Evolutionary conservation across 148 eudicot genomes (phyloP), one percentile per base, ranked within the genome.

Genomic region (Oxyria digyna): DNA sequence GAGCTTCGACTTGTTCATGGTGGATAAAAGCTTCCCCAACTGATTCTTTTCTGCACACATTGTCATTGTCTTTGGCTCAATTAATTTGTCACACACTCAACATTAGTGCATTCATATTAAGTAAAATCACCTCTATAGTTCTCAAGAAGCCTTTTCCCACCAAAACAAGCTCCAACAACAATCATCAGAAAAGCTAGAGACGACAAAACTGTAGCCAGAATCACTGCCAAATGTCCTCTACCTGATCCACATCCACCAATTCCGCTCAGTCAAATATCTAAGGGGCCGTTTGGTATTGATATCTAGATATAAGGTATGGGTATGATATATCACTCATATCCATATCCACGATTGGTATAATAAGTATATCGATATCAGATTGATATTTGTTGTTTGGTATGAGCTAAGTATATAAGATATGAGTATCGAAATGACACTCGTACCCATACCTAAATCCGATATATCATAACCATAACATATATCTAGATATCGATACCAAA

Each of bases 31-130:
- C 24, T 75, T 72, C 33, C 82, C 77, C 13, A 84, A 70, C 68
- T 76, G 74, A 74, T 78, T 81, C 75, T 67, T 81, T 69, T 80
- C 87, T 83, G 77, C 81, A 73, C 20, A 45, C 46, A 69, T 6
- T 4, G 1, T 18, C 3, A 52, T 35, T 14, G 8, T n/a, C n/a
- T 41, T 15, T 24, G 18, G 8, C 66, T 35, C 35, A 24, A 20
- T 21, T 1, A 4, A 37, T 5, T 1, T 40, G 13, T 32, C 50
- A 11, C 13, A n/a, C n/a, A n/a, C n/a, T n/a, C n/a, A n/a, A n/a
- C n/a, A 21, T 12, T 8, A 38, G 5, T 38, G 42, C 49, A 32
- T 13, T 23, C 5, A 8, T 3, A 54, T 54, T 14, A n/a, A 38
- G 48, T 21, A 38, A 14, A 23, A 31, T 70, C 74, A 80, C 83